Evolutionary conservation across 345 rosid species (phyloP).

Genomic region (Arabidopsis suecica): DNA sequence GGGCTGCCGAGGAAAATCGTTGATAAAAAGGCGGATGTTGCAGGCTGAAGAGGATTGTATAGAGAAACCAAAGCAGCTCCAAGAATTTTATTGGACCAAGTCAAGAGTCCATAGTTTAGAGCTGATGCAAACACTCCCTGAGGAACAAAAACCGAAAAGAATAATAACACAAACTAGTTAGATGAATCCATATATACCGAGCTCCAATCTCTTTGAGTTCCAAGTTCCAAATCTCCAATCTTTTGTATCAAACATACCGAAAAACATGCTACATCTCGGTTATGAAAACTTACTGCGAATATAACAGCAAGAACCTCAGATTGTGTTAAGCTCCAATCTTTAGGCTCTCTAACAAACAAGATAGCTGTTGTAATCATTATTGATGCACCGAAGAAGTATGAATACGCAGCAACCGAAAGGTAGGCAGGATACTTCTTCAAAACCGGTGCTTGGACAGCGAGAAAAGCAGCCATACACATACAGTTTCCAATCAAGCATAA

Average conservation of each 20-base stretch:
- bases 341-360: conserved; percentile 61
- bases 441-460: conserved; percentile 88
- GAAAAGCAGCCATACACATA: conserved; percentile 92
- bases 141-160: conserved; percentile 10
- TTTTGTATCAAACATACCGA: neutral
- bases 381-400: conserved; percentile 79
- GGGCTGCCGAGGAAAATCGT: conserved; percentile 89
- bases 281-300: conserved; percentile 68
- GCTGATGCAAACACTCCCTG: conserved; percentile 92
- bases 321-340: conserved; percentile 76
- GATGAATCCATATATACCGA: neutral
- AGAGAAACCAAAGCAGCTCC: conserved; percentile 95
- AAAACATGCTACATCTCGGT: neutral
- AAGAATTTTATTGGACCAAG: conserved; percentile 93
- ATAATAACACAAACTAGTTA: neutral
- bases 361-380: conserved; percentile 71
- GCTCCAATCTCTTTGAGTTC: neutral
- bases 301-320: conserved; percentile 81
- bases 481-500: conserved; percentile 93
- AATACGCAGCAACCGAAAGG: conserved; percentile 77
- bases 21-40: conserved; percentile 78
- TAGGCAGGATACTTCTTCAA: conserved; percentile 78
- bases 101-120: conserved; percentile 80
- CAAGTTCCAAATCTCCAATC: neutral
- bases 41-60: conserved; percentile 95